Evolutionary conservation across 2,329 filamentous ascomycete genomes (phyloP).

Genomic region (Coniochaeta sp.): DNA sequence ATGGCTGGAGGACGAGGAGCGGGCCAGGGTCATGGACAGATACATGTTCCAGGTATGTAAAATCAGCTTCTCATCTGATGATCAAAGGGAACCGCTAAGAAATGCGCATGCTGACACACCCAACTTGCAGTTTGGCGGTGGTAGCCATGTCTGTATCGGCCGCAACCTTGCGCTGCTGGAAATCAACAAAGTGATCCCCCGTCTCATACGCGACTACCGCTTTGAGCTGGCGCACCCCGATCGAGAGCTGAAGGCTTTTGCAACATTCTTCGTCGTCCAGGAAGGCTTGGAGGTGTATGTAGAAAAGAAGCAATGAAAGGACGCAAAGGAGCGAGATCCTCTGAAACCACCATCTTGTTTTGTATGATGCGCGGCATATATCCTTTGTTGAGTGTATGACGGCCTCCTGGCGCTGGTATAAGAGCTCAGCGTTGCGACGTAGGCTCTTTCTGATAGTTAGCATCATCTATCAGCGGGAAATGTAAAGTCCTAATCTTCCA

Average conservation of each 20-base stretch:
- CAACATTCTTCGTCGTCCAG: slow-evolving; percentile 54
- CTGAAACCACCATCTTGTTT: background rate
- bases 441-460: too few relatives aligned
- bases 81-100: background rate
- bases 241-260: slow-evolving; percentile 41
- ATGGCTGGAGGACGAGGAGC: slow-evolving; percentile 41
- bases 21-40: slow-evolving; percentile 38
- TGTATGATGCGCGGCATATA: background rate
- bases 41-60: slow-evolving; percentile 47
- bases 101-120: background rate
- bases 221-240: slow-evolving; percentile 44
- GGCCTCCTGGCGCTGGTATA: background rate
- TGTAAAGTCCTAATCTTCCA: too few relatives aligned
- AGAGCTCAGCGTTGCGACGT: too few relatives aligned
- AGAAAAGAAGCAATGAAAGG: slow-evolving; percentile 19
- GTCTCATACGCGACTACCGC: slow-evolving; percentile 44
- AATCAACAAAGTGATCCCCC: slow-evolving; percentile 51
- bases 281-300: slow-evolving; percentile 45
- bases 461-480: too few relatives aligned
- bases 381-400: background rate
- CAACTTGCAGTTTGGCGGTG: slow-evolving; percentile 41
- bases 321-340: too few relatives aligned
- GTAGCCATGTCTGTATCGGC: slow-evolving; percentile 47
- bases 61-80: background rate
- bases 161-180: slow-evolving; percentile 46